Conservation (phyloP, 805 yeast species). For the Teunomyces panamensis region DNA sequence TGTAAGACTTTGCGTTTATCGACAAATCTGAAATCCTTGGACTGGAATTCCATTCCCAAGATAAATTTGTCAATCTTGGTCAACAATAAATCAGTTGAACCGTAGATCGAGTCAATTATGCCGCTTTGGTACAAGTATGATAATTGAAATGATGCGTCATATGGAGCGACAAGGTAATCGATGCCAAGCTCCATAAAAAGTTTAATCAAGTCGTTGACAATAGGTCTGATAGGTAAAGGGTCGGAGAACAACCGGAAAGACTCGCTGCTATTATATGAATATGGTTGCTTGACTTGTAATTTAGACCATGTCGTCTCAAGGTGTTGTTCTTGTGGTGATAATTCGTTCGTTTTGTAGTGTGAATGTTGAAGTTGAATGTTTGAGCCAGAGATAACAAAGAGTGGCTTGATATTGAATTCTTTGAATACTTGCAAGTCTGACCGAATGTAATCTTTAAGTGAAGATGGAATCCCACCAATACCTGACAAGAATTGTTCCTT, state of each 20-base stretch:
- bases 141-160: constrained; percentile 74
- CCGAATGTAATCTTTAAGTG: constrained; percentile 54
- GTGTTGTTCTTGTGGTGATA: constrained; percentile 39
- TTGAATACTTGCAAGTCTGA: constrained; percentile 61
- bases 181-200: constrained; percentile 54
- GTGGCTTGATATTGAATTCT: constrained; percentile 65
- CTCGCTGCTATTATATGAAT: constrained; percentile 29
- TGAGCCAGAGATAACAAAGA: constrained; percentile 76
- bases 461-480: constrained; percentile 75
- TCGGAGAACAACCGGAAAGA: constrained; percentile 53
- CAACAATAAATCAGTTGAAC: constrained; percentile 77
- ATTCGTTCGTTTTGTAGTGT: constrained; percentile 34
- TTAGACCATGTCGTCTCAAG: constrained; percentile 40
- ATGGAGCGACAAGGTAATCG: constrained; percentile 79
- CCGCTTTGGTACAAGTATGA: constrained; percentile 60
- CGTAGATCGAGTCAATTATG: constrained; percentile 72
- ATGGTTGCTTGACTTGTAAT: constrained; percentile 24
- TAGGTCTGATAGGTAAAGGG: constrained; percentile 48
- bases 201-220: constrained; percentile 53
- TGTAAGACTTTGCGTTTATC: constrained; percentile 55
- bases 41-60: constrained; percentile 63
- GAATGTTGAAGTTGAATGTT: constrained; percentile 36
- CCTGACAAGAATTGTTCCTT: constrained; percentile 73
- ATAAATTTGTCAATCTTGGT: constrained; percentile 67
- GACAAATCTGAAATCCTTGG: constrained; percentile 64